Evolutionary conservation across 108 stramenopile genomes (phyloP), one percentile per base, ranked within the genome.

Genomic region (Nitzschia palea): DNA sequence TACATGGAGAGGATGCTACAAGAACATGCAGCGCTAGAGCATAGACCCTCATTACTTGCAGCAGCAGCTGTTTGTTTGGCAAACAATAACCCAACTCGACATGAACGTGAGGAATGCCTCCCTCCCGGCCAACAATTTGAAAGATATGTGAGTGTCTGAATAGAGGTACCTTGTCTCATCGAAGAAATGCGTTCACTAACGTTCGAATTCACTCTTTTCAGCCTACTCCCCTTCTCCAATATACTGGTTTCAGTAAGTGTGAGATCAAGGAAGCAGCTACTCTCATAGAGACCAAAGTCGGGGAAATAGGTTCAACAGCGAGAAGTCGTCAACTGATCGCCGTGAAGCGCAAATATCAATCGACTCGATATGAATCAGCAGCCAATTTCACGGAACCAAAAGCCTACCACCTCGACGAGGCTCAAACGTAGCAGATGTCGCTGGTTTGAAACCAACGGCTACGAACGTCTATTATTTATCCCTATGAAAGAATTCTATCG

Each of bases 1-100:
- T 95, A 97, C 57, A 78, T 91, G 65, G 98, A 99, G 80, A 80
- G 99, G 32, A 93, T 86, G 61, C 79, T 99, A 30, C 97, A 98
- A 78, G 97, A 98, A 80, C 82, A 96, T 62, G 73, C 77, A 17
- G 80, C 96, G 76, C 78, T 99, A 29, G 56, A 86, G 12, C 95
- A 67, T 65, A 80, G 83, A 33, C 97, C 97, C 2, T 97, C 96
- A 32, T 50, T 91, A 6, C 65, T 98, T 4, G 94, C 94, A 50
- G 89, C 87, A 32, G 72, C 93, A 26, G 88, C 97, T 30, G 94
- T 98, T 44, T 74, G 90, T 51, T 73, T 98, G n/a, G 97, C 99
- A 22, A 32, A 82, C 27, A 87, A 66, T 40, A 77, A 87, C 37
- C 80, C 72, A 2, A 65, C 57, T 26, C 37, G 69, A 3, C 17